A percentile compares a stretch with the other conserved stretches of the same genome.
phyloP scores from a whole-genome alignment of 208 protist genomes.

The Leishmania tropica region DNA sequence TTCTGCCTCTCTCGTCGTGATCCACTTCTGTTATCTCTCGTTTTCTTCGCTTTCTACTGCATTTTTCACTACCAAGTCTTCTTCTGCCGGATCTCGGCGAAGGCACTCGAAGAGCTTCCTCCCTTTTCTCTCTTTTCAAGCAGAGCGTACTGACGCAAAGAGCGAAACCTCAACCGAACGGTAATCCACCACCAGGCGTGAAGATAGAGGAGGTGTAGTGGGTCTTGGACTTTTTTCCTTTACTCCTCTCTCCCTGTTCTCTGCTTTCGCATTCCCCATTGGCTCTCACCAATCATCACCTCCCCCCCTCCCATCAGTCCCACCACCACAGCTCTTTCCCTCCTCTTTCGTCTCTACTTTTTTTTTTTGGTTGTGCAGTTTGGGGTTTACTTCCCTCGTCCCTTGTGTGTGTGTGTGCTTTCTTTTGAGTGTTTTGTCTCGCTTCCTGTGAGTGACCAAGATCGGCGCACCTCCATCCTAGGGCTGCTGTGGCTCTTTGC shows the following conservation, averaged over 20 bases:
- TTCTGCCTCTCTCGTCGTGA: conserved; percentile 1
- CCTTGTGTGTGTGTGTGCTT: neutral
- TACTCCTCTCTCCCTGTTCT: conserved; percentile 19
- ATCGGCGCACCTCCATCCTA: neutral
- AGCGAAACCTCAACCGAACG: neutral
- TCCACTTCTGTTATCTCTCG: neutral
- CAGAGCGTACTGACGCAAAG: neutral
- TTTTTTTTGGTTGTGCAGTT: conserved; percentile 10
- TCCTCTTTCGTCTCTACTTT: neutral
- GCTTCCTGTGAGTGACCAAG: conserved; percentile 6
- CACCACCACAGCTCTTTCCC: neutral
- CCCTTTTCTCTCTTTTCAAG: neutral
- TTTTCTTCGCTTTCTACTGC: neutral
- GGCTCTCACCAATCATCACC: neutral
- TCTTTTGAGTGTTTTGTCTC: conserved; percentile 10
- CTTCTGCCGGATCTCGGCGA: no score
- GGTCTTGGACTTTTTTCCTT: neutral
- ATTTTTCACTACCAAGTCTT: neutral
- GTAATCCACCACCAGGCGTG: neutral
- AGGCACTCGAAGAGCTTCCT: neutral
- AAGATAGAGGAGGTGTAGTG: neutral
- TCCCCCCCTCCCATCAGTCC: neutral
- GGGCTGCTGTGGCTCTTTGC: conserved; percentile 16
- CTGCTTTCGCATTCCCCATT: neutral
- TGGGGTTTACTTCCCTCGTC: neutral